Evolutionary conservation across 495 filamentous ascomycete species (phyloP).

Genomic region (Copromyces sp.): DNA sequence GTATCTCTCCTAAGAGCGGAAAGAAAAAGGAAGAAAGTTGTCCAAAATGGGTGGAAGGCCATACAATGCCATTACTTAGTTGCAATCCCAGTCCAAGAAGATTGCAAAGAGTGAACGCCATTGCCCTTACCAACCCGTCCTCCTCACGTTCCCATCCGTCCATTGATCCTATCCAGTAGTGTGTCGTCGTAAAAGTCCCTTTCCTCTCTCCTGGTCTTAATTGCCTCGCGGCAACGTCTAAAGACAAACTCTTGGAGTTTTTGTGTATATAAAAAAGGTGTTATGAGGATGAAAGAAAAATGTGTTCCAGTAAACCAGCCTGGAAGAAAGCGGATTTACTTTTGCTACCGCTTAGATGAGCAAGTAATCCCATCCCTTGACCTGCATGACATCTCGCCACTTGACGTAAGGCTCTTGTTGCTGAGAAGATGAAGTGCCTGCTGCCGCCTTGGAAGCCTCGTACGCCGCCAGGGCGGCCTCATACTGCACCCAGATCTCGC

Average conservation of each 20-base stretch:
- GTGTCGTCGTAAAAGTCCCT: slow-evolving; percentile 7
- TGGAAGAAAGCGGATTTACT: slow-evolving; percentile 19
- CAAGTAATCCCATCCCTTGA: slow-evolving; percentile 85
- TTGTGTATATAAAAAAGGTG: background rate
- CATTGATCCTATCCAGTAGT: background rate
- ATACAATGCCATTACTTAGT: background rate
- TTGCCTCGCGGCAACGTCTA: slow-evolving; percentile 23
- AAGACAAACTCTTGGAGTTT: slow-evolving; percentile 6
- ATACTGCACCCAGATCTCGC: slow-evolving; percentile 70
- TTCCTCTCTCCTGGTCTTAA: background rate
- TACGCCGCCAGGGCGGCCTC: slow-evolving; percentile 39
- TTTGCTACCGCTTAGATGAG: slow-evolving; percentile 52
- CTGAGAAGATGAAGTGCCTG: slow-evolving; percentile 20
- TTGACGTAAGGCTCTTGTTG: slow-evolving; percentile 52
- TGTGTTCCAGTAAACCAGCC: slow-evolving; percentile 21
- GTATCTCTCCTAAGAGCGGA: background rate
- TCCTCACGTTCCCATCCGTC: background rate
- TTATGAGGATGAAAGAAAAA: slow-evolving; percentile 3
- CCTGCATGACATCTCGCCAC: slow-evolving; percentile 92
- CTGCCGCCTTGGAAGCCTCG: slow-evolving; percentile 29
- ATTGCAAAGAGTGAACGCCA: slow-evolving; percentile 1
- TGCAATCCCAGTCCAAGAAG: slow-evolving; percentile 11
- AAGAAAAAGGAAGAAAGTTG: background rate
- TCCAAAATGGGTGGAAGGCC: background rate
- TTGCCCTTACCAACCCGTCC: background rate